Conservation (phyloP, 1,139 yeast species). For the Saccharomycopsis hybrid region DNA sequence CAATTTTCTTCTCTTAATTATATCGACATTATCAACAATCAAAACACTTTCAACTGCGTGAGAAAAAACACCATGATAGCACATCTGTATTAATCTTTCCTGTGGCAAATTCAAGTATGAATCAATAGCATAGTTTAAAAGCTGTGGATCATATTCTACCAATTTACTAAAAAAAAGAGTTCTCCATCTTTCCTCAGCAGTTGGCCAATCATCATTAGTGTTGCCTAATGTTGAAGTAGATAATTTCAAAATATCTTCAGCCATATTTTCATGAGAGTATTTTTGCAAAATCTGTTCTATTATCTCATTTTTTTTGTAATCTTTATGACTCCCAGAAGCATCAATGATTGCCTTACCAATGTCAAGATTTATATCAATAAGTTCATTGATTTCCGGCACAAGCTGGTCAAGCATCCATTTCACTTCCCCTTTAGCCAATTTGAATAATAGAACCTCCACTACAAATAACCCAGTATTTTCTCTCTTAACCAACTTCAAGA, state of each 20-base stretch:
- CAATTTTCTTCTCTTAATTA: conserved; percentile 58
- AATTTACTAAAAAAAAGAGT: conserved; percentile 67
- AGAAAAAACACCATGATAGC: conserved; percentile 82
- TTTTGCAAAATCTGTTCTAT: conserved; percentile 53
- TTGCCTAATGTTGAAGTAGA: conserved; percentile 71
- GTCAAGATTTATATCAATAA: conserved; percentile 64
- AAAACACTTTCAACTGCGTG: conserved; percentile 71
- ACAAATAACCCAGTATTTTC: conserved; percentile 79
- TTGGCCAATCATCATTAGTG: conserved; percentile 84
- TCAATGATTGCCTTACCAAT: conserved; percentile 64
- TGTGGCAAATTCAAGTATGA: conserved; percentile 54
- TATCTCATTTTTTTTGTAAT: conserved; percentile 61
- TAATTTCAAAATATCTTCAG: conserved; percentile 63
- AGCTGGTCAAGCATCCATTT: conserved; percentile 61
- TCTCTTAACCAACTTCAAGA: conserved; percentile 67
- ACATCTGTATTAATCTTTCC: conserved; percentile 60
- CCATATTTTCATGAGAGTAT: conserved; percentile 47
- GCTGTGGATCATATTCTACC: conserved; percentile 56
- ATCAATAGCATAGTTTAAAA: conserved; percentile 52
- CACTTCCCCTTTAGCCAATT: conserved; percentile 53
- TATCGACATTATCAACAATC: conserved; percentile 42
- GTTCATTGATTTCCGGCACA: conserved; percentile 57
- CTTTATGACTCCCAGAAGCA: conserved; percentile 52
- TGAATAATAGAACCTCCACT: conserved; percentile 59
- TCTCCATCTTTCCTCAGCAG: conserved; percentile 82